Conservation (phyloP, 371 early-diverging fungal species). For the Zopfochytrium polystomum region DNA sequence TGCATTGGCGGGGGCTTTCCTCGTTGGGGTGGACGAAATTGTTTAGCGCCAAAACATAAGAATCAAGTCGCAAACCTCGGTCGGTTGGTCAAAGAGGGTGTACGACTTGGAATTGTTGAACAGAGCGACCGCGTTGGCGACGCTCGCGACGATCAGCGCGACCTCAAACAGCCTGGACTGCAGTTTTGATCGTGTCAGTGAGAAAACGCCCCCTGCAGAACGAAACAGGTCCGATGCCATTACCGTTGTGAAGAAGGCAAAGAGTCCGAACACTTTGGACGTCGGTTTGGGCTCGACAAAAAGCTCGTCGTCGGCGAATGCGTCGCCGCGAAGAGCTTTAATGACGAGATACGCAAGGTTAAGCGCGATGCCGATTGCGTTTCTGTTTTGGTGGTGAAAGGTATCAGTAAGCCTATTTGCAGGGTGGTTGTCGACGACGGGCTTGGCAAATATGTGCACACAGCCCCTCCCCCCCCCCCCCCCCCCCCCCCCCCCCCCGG, state of each 20-base stretch:
- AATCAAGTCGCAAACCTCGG: constrained; percentile 9
- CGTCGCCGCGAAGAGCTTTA: constrained; percentile 16
- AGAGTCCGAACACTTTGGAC: too few species aligned
- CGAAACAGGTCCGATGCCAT: not conserved
- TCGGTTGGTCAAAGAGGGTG: constrained; percentile 21
- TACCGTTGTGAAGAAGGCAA: not conserved
- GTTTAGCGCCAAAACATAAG: not conserved
- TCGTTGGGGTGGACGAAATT: constrained; percentile 2
- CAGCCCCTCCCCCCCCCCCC: too few species aligned
- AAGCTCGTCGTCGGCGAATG: constrained; percentile 18
- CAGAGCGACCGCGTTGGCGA: constrained; percentile 14
- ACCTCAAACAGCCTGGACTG: constrained; percentile 13
- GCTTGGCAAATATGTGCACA: too few species aligned
- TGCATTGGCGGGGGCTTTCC: not conserved
- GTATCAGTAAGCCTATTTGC: not conserved
- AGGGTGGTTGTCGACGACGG: constrained; percentile 3
- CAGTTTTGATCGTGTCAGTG: not conserved
- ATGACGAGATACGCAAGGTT: constrained; percentile 12
- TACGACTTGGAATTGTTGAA: constrained; percentile 3
- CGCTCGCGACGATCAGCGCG: constrained; percentile 1
- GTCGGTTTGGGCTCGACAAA: too few species aligned
- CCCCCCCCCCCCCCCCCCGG: not conserved
- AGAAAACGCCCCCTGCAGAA: not conserved
- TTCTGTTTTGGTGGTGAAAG: not conserved
- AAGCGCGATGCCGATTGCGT: constrained; percentile 6